Percentiles rank a stretch among this genome's conserved stretches.
These are phyloP conservation scores for Nicotiana benthamiana DNA, from an alignment of 257 asterid species.

Conservation along the genomic window DNA sequence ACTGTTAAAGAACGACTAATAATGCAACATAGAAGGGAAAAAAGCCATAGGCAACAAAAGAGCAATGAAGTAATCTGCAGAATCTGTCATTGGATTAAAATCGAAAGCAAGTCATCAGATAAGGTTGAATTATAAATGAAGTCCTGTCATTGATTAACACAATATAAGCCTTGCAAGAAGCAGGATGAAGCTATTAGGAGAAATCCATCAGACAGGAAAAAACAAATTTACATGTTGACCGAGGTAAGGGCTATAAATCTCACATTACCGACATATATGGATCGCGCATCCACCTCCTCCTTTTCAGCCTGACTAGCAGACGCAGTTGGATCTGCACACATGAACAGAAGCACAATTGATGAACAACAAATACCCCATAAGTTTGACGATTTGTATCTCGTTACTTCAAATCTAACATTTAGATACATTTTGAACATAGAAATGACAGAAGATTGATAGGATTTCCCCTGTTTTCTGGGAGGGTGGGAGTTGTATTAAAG, in stretches of 20 bases:
- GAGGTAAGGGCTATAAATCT: slow-evolving; percentile 33
- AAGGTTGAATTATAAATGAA: neutral
- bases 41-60: neutral
- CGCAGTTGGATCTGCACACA: slow-evolving; percentile 43
- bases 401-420: neutral
- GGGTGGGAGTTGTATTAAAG: neutral
- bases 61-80: neutral
- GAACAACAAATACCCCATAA: neutral
- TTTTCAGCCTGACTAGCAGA: slow-evolving; percentile 67
- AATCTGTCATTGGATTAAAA: neutral
- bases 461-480: neutral
- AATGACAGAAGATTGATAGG: neutral
- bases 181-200: neutral
- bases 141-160: neutral
- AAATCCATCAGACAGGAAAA: neutral
- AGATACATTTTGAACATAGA: neutral
- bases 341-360: neutral
- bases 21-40: neutral
- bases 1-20: neutral
- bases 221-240: neutral
- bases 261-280: slow-evolving; percentile 89
- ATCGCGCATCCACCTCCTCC: slow-evolving; percentile 85
- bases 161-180: neutral
- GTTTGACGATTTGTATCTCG: neutral
- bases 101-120: neutral